phyloP scores from a whole-genome alignment of 805 yeast genomes.

The Cyberlindnera lachancei region DNA sequence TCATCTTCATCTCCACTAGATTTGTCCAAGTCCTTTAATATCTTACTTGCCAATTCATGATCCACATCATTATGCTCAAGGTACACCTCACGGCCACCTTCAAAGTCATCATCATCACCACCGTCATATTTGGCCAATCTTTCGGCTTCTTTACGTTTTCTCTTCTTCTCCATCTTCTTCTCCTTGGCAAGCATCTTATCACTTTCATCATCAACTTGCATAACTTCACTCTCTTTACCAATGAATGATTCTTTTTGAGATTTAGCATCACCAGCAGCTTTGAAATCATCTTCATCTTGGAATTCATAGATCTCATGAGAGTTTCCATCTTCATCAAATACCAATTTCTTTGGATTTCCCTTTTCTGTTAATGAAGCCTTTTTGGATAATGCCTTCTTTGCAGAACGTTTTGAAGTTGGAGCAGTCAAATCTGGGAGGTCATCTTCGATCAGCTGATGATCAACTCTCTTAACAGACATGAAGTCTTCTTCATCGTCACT shows the following conservation, averaged over 20 bases:
- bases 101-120: conserved; percentile 21
- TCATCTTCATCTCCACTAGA: conserved; percentile 19
- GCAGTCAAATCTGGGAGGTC: conserved; percentile 54
- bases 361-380: conserved; percentile 56
- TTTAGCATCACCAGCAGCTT: conserved; percentile 57
- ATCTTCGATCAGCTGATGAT: conserved; percentile 60
- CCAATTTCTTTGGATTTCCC: conserved; percentile 69
- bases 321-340: conserved; percentile 90
- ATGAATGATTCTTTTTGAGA: conserved; percentile 64
- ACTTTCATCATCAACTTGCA: conserved; percentile 64
- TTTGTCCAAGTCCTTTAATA: conserved; percentile 24
- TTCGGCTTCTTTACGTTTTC: conserved; percentile 78
- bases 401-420: conserved; percentile 76
- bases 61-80: conserved; percentile 29
- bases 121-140: conserved; percentile 28
- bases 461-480: conserved; percentile 69
- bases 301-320: conserved; percentile 90
- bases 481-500: conserved; percentile 60
- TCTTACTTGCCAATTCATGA: conserved; percentile 27
- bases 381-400: conserved; percentile 81
- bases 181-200: conserved; percentile 75
- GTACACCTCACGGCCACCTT: conserved; percentile 16
- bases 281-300: conserved; percentile 84
- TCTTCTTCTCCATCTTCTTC: conserved; percentile 81
- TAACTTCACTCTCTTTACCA: conserved; percentile 52